Base-by-base conservation (phyloP, 2,329 filamentous ascomycete species). In the Exophiala lecanii-corni region DNA sequence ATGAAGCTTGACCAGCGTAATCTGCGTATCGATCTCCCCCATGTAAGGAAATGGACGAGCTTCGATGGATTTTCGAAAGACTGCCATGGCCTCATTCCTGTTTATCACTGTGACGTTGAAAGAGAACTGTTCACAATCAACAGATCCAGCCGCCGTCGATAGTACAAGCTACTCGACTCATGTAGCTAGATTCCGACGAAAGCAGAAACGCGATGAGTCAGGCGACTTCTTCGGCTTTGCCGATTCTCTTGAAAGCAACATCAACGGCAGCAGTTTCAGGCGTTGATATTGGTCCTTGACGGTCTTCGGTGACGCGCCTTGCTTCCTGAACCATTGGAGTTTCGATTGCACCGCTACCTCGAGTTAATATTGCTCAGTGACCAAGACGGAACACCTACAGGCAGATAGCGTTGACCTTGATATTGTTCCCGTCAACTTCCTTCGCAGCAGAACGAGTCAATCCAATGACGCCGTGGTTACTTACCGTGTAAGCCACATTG, bases 131-230 rank as follows among this genome's bases (percentile, higher is more conserved):
- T n/a, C n/a, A n/a, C n/a, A n/a, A n/a, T 26, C 12, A 26, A 12
- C 23, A 26, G 6, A 26, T 26, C 23, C 23, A 26, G 6, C 68
- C 70, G 3, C 71, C 71, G 55, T 74, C 71, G 16, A 73, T 65
- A 36, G 57, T 64, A 33, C 68, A 61, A 4, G 68, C 61, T 9
- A 62, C 59, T 0, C 70, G 70, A 1, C 70, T 74, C 1, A 71
- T 67, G 53, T 66, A 73, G 3, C 65, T 68, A 1, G 64, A 56
- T 4, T 66, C 64, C 45, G 69, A 64, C 26, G 68, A 67, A 12
- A 74, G 56, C 47, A 74, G 50, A 30, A 71, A 74, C n/a, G 68
- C 62, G 18, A 72, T 64, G 1, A 71, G 58, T 13, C 65, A 62
- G 5, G 69, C 70, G 0, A 62, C 57, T 39, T 66, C 63, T 2